A percentile compares a stretch with the other conserved stretches of the same genome.
phyloP scores from a whole-genome alignment of 164 flowering plant genomes.

The Macadamia tetraphylla region DNA sequence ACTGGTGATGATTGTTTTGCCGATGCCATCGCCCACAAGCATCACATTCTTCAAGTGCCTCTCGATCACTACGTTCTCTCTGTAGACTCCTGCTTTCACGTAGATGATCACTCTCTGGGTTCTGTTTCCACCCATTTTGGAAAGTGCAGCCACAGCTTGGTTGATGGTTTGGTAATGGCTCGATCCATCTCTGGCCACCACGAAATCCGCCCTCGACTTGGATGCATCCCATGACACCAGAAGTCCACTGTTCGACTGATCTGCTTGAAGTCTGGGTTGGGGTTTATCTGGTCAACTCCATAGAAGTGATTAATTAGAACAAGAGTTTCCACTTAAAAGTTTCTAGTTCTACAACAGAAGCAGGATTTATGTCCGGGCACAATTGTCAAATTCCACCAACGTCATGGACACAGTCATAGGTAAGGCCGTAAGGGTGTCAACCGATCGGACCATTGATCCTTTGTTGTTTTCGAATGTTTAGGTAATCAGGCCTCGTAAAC shows the following conservation, averaged over 20 bases:
- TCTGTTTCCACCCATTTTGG: constrained; percentile 12
- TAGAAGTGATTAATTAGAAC: too few species aligned
- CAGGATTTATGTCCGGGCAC: too few species aligned
- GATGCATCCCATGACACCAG: constrained; percentile 46
- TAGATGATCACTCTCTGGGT: constrained; percentile 31
- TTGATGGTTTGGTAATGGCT: constrained; percentile 43
- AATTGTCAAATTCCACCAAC: too few species aligned
- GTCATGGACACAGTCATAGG: too few species aligned
- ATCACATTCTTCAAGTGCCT: constrained; percentile 38
- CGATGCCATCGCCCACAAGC: constrained; percentile 66
- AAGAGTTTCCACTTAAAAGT: too few species aligned
- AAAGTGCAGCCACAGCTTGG: constrained; percentile 34
- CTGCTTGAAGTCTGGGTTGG: not conserved
- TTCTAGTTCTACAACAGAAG: too few species aligned
- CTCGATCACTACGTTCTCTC: constrained; percentile 42
- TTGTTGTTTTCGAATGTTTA: too few species aligned
- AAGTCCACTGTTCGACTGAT: constrained; percentile 10
- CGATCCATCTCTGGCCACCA: constrained; percentile 60
- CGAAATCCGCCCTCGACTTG: constrained; percentile 39
- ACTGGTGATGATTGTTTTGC: constrained; percentile 42
- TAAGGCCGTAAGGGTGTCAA: too few species aligned
- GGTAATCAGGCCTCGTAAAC: too few species aligned
- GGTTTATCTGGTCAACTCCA: not conserved
- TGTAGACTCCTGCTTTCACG: constrained; percentile 52
- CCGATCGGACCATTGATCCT: too few species aligned